Conservation (phyloP, 1,139 yeast species). For the Candida smagusa region DNA sequence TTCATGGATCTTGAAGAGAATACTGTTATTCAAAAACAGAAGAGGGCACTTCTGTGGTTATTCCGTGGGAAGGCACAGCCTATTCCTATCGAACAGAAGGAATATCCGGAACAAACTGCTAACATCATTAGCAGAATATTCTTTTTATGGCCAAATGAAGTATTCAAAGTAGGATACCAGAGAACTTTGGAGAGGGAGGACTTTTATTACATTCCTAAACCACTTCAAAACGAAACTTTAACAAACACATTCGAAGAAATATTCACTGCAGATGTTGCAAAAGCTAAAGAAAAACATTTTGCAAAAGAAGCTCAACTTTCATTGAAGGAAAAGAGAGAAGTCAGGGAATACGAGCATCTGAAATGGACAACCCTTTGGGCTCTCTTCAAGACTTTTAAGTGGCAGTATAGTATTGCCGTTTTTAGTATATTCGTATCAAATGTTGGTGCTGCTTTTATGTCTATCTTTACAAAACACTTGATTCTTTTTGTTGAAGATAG, state of each 20-base stretch:
- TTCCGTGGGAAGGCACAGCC: constrained; percentile 37
- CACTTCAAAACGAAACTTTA: constrained; percentile 32
- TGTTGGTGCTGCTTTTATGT: constrained; percentile 16
- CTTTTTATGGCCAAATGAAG: constrained; percentile 50
- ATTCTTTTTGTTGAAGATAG: constrained; percentile 37
- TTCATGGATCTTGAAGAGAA: background rate
- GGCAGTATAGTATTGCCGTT: constrained; percentile 22
- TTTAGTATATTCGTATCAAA: constrained; percentile 16
- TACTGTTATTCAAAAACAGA: constrained; percentile 6
- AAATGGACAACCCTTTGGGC: constrained; percentile 16
- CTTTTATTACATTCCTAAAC: constrained; percentile 33
- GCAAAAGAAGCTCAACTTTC: constrained; percentile 19
- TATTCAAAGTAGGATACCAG: constrained; percentile 47
- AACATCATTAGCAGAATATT: constrained; percentile 34
- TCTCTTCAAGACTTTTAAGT: constrained; percentile 26
- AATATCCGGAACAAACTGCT: constrained; percentile 30
- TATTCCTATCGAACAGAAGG: constrained; percentile 43
- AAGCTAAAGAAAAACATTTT: constrained; percentile 18
- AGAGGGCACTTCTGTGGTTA: constrained; percentile 14
- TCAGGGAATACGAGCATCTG: constrained; percentile 16
- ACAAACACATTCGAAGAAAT: constrained; percentile 25
- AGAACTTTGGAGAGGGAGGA: constrained; percentile 47
- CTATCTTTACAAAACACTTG: constrained; percentile 37
- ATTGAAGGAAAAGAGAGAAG: constrained; percentile 22
- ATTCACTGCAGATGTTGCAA: constrained; percentile 19